Conservation (phyloP, 2,329 filamentous ascomycete genomes). For the Fusarium sp. region DNA sequence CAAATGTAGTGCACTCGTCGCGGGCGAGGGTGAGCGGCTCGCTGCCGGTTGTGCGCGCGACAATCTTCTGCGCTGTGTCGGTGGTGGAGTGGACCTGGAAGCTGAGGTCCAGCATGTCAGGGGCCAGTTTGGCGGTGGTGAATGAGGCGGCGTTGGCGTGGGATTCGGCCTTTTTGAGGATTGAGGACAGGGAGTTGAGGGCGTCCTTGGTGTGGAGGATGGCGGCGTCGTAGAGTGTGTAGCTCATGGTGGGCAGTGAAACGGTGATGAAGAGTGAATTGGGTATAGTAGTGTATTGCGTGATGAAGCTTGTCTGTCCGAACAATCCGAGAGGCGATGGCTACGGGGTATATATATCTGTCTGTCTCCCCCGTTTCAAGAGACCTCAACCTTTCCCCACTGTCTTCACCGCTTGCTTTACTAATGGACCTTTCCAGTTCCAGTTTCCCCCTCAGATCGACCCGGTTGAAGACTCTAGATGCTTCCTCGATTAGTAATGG, state of each 20-base stretch:
- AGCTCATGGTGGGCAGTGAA: conserved; percentile 46
- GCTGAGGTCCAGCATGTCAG: conserved; percentile 55
- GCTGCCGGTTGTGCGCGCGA: conserved; percentile 46
- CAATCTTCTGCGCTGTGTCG: conserved; percentile 45
- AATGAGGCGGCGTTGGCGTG: conserved; percentile 46
- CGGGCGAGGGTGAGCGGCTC: conserved; percentile 40
- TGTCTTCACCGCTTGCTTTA: conserved; percentile 24
- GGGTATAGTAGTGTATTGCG: conserved; percentile 26
- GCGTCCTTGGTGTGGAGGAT: conserved; percentile 45
- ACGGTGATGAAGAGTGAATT: neutral
- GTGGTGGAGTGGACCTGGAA: conserved; percentile 51
- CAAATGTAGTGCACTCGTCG: conserved; percentile 47
- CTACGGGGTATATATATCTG: conserved; percentile 19
- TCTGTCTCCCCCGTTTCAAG: neutral
- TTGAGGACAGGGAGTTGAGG: conserved; percentile 44
- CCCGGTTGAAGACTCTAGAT: conserved; percentile 19
- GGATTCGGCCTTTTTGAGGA: conserved; percentile 51
- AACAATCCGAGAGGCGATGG: neutral
- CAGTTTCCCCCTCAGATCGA: neutral
- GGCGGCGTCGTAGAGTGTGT: conserved; percentile 54
- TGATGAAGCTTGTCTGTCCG: conserved; percentile 14
- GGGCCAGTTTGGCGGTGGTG: conserved; percentile 45
- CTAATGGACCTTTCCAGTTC: conserved; percentile 2
- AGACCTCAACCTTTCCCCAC: neutral
- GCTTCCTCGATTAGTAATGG: conserved; percentile 32